A percentile compares a stretch with the other conserved stretches of the same genome.
phyloP scores from a whole-genome alignment of 2,329 filamentous ascomycete species.

The Cadophora luteo-olivacea region DNA sequence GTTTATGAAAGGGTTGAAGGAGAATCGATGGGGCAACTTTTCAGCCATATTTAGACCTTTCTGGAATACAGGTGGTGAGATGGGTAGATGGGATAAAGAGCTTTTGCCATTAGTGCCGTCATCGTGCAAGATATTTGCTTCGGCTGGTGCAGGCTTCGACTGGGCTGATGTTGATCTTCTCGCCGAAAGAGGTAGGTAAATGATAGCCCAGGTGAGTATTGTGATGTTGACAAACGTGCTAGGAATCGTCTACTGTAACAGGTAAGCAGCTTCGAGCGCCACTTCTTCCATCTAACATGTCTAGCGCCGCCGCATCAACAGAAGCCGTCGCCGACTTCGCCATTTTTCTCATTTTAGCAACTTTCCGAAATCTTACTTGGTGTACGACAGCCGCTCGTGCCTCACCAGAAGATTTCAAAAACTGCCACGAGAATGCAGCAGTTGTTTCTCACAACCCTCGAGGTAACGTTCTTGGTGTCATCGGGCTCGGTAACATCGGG shows the following conservation, averaged over 20 bases:
- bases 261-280: slow-evolving; percentile 27
- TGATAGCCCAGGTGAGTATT: slow-evolving; percentile 1
- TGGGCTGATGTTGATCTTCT: slow-evolving; percentile 67
- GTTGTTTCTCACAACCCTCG: slow-evolving; percentile 68
- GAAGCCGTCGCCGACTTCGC: slow-evolving; percentile 78
- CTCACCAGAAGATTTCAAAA: slow-evolving; percentile 51
- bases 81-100: slow-evolving; percentile 68
- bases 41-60: slow-evolving; percentile 60
- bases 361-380: slow-evolving; percentile 73
- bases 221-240: slow-evolving; percentile 5
- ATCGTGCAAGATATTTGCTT: slow-evolving; percentile 62
- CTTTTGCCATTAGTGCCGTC: slow-evolving; percentile 60
- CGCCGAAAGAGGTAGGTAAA: slow-evolving; percentile 56
- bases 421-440: slow-evolving; percentile 66
- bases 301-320: slow-evolving; percentile 67
- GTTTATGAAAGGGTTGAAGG: slow-evolving; percentile 56
- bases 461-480: slow-evolving; percentile 65
- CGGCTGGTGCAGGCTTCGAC: slow-evolving; percentile 67
- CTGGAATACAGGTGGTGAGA: slow-evolving; percentile 70
- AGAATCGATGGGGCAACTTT: slow-evolving; percentile 62
- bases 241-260: slow-evolving; percentile 75
- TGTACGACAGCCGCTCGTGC: slow-evolving; percentile 41
- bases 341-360: slow-evolving; percentile 70
- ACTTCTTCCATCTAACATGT: slow-evolving; percentile 10
- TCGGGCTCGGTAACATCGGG: slow-evolving; percentile 74